Conservation (phyloP, 2,329 filamentous ascomycete species). For the Pseudocercospora musae region DNA sequence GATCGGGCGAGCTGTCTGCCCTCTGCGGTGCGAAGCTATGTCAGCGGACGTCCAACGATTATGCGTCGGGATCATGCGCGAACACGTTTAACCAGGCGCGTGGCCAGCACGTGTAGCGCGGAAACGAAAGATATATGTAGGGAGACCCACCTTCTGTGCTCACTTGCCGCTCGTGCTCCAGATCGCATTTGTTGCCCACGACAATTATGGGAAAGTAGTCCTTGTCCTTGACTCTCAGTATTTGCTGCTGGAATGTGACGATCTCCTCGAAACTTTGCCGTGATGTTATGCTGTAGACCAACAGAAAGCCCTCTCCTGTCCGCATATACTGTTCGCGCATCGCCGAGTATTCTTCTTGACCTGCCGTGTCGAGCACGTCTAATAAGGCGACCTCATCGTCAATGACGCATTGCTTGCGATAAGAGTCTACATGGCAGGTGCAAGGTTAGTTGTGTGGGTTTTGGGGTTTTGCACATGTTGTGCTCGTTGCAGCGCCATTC, state of each 20-base stretch:
- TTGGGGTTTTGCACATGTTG: not conserved
- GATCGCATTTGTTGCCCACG: slow-evolving; percentile 98
- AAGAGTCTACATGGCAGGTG: slow-evolving; percentile 70
- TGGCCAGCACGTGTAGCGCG: slow-evolving; percentile 18
- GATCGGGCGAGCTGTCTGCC: slow-evolving; percentile 79
- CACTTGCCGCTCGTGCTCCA: slow-evolving; percentile 88
- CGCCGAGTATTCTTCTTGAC: slow-evolving; percentile 97
- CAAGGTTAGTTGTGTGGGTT: slow-evolving; percentile 22
- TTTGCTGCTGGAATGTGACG: slow-evolving; percentile 97
- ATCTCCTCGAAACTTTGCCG: slow-evolving; percentile 98
- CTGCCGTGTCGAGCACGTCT: slow-evolving; percentile 96
- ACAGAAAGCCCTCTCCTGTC: slow-evolving; percentile 93
- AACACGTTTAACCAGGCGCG: slow-evolving; percentile 18
- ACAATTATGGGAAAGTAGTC: slow-evolving; percentile 99
- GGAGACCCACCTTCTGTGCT: slow-evolving; percentile 74
- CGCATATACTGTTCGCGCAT: slow-evolving; percentile 99
- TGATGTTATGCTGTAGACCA: slow-evolving; percentile 98
- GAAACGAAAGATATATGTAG: slow-evolving; percentile 6
- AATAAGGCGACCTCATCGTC: slow-evolving; percentile 97
- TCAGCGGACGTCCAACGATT: slow-evolving; percentile 12
- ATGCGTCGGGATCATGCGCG: not conserved
- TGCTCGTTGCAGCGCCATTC: not conserved
- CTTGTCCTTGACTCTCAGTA: slow-evolving; percentile 97
- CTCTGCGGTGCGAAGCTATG: slow-evolving; percentile 56
- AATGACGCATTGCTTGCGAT: slow-evolving; percentile 99